These are phyloP conservation scores for Epichloe gansuensis DNA, from an alignment of 2,329 filamentous ascomycete genomes.

Conservation along the genomic window DNA sequence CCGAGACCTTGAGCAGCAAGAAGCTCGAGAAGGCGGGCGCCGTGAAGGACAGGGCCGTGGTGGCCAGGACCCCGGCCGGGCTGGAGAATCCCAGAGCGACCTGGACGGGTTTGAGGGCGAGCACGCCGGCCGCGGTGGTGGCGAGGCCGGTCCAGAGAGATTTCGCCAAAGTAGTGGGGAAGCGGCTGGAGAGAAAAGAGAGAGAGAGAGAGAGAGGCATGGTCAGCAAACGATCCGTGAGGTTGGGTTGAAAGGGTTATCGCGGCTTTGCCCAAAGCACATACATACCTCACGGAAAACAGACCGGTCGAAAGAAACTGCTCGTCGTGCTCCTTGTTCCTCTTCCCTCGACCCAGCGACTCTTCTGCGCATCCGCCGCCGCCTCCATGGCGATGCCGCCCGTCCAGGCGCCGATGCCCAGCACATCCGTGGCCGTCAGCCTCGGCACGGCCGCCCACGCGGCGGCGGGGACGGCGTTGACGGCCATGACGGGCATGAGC, in stretches of 20 bases:
- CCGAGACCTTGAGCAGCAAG: conserved; percentile 49
- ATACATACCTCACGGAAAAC: conserved; percentile 40
- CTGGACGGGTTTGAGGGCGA: conserved; percentile 42
- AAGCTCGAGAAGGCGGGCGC: conserved; percentile 55
- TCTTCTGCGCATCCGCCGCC: conserved; percentile 52
- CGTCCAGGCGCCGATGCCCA: conserved; percentile 45
- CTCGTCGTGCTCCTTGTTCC: conserved; percentile 53
- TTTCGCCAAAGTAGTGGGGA: conserved; percentile 65
- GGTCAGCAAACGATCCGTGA: neutral
- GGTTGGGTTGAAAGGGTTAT: neutral
- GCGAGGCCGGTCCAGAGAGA: conserved; percentile 57
- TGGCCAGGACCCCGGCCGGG: conserved; percentile 16
- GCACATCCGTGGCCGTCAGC: conserved; percentile 38
- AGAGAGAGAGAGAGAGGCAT: neutral
- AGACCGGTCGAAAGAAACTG: conserved; percentile 52
- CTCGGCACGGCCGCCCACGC: conserved; percentile 34
- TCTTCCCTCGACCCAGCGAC: conserved; percentile 48
- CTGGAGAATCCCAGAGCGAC: conserved; percentile 43
- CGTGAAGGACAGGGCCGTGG: conserved; percentile 34
- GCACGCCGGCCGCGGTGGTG: conserved; percentile 41
- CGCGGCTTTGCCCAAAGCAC: neutral
- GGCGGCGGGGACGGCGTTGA: conserved; percentile 48
- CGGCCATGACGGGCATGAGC: conserved; percentile 49
- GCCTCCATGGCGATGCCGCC: conserved; percentile 50
- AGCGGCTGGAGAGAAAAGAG: conserved; percentile 25